phyloP scores from a whole-genome alignment of 108 stramenopile species.

The Nitzschia sp. region DNA sequence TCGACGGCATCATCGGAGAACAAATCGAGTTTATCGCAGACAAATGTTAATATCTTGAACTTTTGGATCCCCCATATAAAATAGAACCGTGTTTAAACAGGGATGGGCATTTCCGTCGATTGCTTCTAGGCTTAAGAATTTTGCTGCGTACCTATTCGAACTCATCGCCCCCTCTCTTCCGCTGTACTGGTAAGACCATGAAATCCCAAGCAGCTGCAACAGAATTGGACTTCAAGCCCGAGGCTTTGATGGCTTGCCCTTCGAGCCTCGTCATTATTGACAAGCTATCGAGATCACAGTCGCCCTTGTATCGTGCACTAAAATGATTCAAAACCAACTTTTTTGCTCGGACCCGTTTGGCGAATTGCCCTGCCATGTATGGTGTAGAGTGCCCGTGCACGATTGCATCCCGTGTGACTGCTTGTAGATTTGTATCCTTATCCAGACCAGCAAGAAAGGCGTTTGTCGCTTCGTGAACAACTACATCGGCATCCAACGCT shows the following conservation, averaged over 20 bases:
- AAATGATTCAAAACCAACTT: slow-evolving; percentile 85
- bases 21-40: neutral
- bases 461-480: slow-evolving; percentile 94
- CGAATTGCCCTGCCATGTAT: slow-evolving; percentile 81
- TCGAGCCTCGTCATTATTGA: slow-evolving; percentile 87
- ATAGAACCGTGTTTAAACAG: no score
- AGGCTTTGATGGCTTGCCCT: slow-evolving; percentile 73
- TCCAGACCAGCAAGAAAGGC: slow-evolving; percentile 71
- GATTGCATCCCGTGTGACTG: slow-evolving; percentile 69
- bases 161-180: slow-evolving; percentile 32
- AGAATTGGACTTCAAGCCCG: slow-evolving; percentile 51
- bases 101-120: no score
- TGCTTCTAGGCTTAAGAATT: no score
- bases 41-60: neutral
- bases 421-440: slow-evolving; percentile 50
- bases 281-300: slow-evolving; percentile 68
- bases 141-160: no score
- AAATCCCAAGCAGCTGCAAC: slow-evolving; percentile 90
- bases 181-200: slow-evolving; percentile 65
- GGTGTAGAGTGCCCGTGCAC: slow-evolving; percentile 89
- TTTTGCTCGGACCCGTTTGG: slow-evolving; percentile 66
- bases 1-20: neutral
- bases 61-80: no score
- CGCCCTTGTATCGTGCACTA: slow-evolving; percentile 83
- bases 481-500: slow-evolving; percentile 74